Evolutionary conservation across 2,329 filamentous ascomycete genomes (phyloP).

Genomic region (Trichoderma sp.): DNA sequence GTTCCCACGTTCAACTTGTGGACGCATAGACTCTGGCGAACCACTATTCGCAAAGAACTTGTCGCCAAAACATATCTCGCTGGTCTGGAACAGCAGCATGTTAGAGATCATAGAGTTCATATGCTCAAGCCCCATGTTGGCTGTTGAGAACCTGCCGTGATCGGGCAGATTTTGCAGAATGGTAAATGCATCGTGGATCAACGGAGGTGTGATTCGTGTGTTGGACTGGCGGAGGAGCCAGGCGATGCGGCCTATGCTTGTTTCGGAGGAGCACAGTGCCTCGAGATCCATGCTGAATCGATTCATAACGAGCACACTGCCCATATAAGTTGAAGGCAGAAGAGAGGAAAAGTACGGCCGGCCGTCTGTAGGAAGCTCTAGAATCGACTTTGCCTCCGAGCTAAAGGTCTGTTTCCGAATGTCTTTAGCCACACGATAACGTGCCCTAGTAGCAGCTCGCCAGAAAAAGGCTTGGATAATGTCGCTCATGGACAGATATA

Average conservation of each 20-base stretch:
- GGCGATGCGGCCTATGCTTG: slow-evolving; percentile 33
- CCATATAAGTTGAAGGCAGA: slow-evolving; percentile 36
- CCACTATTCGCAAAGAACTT: slow-evolving; percentile 33
- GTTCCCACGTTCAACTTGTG: slow-evolving; percentile 33
- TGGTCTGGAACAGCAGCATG: slow-evolving; percentile 35
- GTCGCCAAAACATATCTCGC: slow-evolving; percentile 35
- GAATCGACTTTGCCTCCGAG: slow-evolving; percentile 34
- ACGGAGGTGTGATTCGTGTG: slow-evolving; percentile 31
- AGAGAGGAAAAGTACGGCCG: slow-evolving; percentile 36
- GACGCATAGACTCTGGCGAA: slow-evolving; percentile 34
- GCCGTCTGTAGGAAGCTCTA: slow-evolving; percentile 40
- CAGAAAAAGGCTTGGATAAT: slow-evolving; percentile 46
- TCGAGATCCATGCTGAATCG: slow-evolving; percentile 32
- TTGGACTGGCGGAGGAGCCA: slow-evolving; percentile 32
- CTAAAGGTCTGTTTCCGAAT: slow-evolving; percentile 27
- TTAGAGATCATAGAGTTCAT: slow-evolving; percentile 37
- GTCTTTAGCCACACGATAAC: slow-evolving; percentile 38
- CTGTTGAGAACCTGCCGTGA: slow-evolving; percentile 31
- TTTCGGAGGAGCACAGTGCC: slow-evolving; percentile 34
- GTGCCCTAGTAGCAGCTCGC: slow-evolving; percentile 39
- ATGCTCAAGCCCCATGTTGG: slow-evolving; percentile 34
- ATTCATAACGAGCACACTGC: slow-evolving; percentile 35
- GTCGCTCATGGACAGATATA: slow-evolving; percentile 40
- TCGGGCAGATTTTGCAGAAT: slow-evolving; percentile 34
- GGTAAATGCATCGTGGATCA: slow-evolving; percentile 36